Percentiles rank a stretch among this genome's conserved stretches.
Evolutionary conservation across 208 protist species (phyloP).

Genomic region (Wallacemonas sp.): DNA sequence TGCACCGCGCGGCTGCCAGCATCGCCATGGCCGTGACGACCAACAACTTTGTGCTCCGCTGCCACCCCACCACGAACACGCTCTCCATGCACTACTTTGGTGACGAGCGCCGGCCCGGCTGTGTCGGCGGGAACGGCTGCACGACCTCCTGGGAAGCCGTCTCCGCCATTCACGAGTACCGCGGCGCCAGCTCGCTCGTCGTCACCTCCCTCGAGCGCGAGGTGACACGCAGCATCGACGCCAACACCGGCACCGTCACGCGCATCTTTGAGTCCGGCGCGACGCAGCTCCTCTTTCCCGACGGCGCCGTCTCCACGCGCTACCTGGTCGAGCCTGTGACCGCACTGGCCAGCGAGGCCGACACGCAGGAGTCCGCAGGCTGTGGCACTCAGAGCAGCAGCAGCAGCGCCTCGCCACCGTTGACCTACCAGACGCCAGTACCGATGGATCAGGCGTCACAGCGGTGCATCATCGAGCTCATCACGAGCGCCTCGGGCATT

Average conservation of each 20-base stretch:
- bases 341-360: not conserved
- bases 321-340: slow-evolving; percentile 23
- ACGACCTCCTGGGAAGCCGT: slow-evolving; percentile 29
- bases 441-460: not conserved
- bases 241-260: slow-evolving; percentile 51
- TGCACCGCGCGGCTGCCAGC: not conserved
- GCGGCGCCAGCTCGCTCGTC: slow-evolving; percentile 16
- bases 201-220: slow-evolving; percentile 56
- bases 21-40: slow-evolving; percentile 22
- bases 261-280: slow-evolving; percentile 67
- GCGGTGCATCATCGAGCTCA: not conserved
- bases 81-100: slow-evolving; percentile 26
- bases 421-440: too few species aligned
- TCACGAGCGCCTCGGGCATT: slow-evolving; percentile 10
- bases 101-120: slow-evolving; percentile 10
- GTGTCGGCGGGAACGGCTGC: slow-evolving; percentile 2
- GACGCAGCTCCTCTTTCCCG: slow-evolving; percentile 63
- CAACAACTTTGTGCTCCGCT: slow-evolving; percentile 31
- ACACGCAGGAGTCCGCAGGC: too few species aligned
- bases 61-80: slow-evolving; percentile 7
- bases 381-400: too few species aligned
- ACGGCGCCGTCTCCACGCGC: slow-evolving; percentile 62
- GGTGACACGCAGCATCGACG: slow-evolving; percentile 48
- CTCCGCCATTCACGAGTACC: slow-evolving; percentile 40
- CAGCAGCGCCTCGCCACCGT: too few species aligned